These are phyloP conservation scores for Populus pruinosa DNA, from an alignment of 345 rosid species.

Conservation along the genomic window DNA sequence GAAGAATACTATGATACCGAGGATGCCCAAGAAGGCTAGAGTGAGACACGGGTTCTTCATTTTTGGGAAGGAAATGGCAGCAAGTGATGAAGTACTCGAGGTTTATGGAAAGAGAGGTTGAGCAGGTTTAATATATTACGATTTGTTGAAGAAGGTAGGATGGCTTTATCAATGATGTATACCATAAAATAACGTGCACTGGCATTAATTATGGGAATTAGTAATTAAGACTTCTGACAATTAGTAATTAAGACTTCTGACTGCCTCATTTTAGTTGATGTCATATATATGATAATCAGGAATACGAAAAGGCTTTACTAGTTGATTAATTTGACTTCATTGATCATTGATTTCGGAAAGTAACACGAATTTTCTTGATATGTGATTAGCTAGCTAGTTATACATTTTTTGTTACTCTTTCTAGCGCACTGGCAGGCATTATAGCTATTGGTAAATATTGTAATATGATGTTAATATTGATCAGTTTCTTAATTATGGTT, in stretches of 20 bases:
- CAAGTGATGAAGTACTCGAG: background rate
- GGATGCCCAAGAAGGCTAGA: conserved; percentile 23
- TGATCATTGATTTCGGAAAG: background rate
- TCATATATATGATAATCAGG: conserved; percentile 16
- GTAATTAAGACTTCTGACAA: background rate
- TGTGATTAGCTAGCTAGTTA: background rate
- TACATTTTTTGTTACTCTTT: background rate
- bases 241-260: background rate
- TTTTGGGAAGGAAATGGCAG: conserved; percentile 5
- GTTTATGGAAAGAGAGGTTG: background rate
- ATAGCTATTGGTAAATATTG: no score
- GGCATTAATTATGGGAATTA: background rate
- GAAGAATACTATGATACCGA: conserved; percentile 18
- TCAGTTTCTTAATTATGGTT: background rate
- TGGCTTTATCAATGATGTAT: conserved; percentile 11
- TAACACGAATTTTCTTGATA: background rate
- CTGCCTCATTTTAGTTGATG: background rate
- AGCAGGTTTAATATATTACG: conserved; percentile 6
- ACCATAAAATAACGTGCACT: background rate
- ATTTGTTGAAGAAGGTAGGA: conserved; percentile 8
- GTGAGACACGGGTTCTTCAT: conserved; percentile 13
- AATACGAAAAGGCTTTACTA: conserved; percentile 27
- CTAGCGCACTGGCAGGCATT: conserved; percentile 1
- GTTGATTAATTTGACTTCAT: conserved; percentile 23
- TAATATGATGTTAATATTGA: no score